These are phyloP conservation scores for Pseudocercospora crystallina DNA, from an alignment of 2,329 filamentous ascomycete genomes.

Conservation along the genomic window DNA sequence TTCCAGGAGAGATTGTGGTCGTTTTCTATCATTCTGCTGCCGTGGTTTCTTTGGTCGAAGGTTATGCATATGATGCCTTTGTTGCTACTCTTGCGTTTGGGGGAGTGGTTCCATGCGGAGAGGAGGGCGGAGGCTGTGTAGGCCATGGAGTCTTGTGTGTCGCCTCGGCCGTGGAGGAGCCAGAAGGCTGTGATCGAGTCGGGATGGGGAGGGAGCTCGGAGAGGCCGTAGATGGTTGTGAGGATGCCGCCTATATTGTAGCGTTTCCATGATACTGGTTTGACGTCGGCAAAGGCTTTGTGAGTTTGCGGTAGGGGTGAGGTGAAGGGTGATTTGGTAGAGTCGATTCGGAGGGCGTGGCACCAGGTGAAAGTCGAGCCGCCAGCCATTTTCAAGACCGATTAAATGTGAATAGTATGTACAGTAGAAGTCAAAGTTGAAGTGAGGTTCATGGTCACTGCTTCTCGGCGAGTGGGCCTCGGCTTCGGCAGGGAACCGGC, in stretches of 20 bases:
- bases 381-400: constrained; percentile 25
- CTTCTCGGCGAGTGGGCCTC: too few species aligned
- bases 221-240: constrained; percentile 76
- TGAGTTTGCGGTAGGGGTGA: constrained; percentile 33
- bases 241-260: constrained; percentile 75
- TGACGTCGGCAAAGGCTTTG: constrained; percentile 30
- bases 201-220: constrained; percentile 60
- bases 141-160: constrained; percentile 71
- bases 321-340: constrained; percentile 32
- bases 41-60: constrained; percentile 94
- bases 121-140: constrained; percentile 70
- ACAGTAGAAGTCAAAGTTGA: too few species aligned
- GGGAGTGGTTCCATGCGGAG: constrained; percentile 61
- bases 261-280: constrained; percentile 61
- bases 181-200: constrained; percentile 75
- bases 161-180: constrained; percentile 80
- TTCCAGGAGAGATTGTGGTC: constrained; percentile 76
- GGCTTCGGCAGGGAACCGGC: too few species aligned
- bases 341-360: constrained; percentile 33
- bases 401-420: too few species aligned
- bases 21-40: constrained; percentile 65
- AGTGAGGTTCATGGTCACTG: too few species aligned
- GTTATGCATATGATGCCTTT: constrained; percentile 74
- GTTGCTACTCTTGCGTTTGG: constrained; percentile 33
- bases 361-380: constrained; percentile 35